Evolutionary conservation across 176 grass and related monocot genomes (phyloP), one percentile per base, ranked within the genome.

Genomic region (Musa schizocarpa): DNA sequence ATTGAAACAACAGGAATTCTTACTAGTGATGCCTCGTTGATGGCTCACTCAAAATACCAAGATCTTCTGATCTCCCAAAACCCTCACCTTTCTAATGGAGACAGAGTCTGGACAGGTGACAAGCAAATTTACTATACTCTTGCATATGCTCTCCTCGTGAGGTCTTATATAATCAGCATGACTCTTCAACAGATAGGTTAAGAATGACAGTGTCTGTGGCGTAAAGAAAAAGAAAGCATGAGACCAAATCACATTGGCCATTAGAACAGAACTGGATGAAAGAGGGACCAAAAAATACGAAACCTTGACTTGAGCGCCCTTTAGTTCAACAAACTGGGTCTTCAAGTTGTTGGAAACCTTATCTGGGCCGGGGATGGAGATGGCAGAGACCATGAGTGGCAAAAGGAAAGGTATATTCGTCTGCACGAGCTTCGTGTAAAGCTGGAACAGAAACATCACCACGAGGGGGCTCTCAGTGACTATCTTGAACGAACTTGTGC

Each of bases 91-190:
- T 80, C 95, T 87, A 52, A 94, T 92, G 68, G 95, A 94, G 80
- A 99, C 95, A 70, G 95, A 99, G 71, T 99, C 95, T 4, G 95
- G 95, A 71, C 95, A 99, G 24, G 88, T 99, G 78, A 99, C 88
- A 83, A 99, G 86, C 91, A 99, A 92, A 76, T 87, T 99, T 58
- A 94, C 95, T 81, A 99, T 94, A 57, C 95, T 99, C 84, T 91
- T 94, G 95, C 95, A 99, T 83, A 99, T 99, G 83, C 91, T 92
- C 85, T 99, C 91, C 84, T 99, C 95, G 52, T 88, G 89, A 82
- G 95, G 68, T 68, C 89, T 90, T 80, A 99, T 94, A 74, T 87
- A 89, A 78, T 99, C 95, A 14, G 90, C 90, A 59, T 99, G 90
- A 83, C 88, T 99, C 85, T 94, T 99, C 81, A 99, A 88, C 22